Evolutionary conservation across 495 filamentous ascomycete genomes (phyloP), one percentile per base, ranked within the genome.

Genomic region (Tirmania nivea): DNA sequence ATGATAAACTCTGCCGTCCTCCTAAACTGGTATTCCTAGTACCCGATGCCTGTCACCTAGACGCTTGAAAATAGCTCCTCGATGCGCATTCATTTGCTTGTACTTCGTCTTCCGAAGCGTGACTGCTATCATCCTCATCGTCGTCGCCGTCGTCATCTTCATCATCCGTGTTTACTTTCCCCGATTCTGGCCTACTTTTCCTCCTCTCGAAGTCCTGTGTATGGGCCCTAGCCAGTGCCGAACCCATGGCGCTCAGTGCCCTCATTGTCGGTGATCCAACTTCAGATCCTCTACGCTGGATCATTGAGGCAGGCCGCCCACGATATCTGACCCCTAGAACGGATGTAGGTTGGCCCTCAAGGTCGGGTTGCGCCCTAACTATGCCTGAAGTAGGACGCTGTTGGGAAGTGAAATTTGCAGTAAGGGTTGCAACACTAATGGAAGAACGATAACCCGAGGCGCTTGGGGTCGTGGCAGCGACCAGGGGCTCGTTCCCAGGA

Each of bases 191-290:
- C 4, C 76, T 72, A 50, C 69, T 74, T 50, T 75, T 70, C 65
- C 75, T 79, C 64, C 83, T 75, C 69, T 90, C 80, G 65, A 93
- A 95, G 64, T 95, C 87, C 60, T 90, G 82, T 36, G 77, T 79
- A 57, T 95, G 87, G 10, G 87, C 87, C 39, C 74, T 69, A 6
- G 79, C 76, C 56, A 93, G 70, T 14, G 21, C 48, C n/a, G n/a
- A 31, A 16, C 48, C 48, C n/a, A 50, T 21, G 48, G 48, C 65
- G 10, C 65, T 63, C 16, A 75, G 76, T 60, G 55, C 82, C 70
- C 51, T 78, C 68, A 16, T 79, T 61, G 52, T 70, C n/a, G 48
- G 48, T 12, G 48, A 5, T 19, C n/a, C 48, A 48, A 39, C 50
- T 56, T 39, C 52, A 20, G 42, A 54, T 50, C 52, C 49, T 11